These are phyloP conservation scores for Sugiyamaella pinicola DNA, from an alignment of 1,139 yeast species.

Conservation along the genomic window DNA sequence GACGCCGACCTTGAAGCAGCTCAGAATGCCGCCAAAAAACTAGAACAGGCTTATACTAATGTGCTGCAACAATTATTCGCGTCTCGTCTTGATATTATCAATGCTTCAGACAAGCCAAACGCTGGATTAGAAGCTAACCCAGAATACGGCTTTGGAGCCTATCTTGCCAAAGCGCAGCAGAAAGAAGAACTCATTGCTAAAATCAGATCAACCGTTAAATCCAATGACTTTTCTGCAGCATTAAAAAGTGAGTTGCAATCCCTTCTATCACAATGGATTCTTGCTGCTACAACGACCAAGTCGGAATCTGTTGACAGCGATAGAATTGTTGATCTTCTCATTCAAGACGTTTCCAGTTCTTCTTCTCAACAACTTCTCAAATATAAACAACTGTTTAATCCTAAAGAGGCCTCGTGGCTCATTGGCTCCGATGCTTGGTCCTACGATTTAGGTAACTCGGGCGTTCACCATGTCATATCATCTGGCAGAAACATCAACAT, in stretches of 20 bases:
- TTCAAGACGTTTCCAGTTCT: slow-evolving; percentile 41
- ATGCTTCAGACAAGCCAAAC: slow-evolving; percentile 52
- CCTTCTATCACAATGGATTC: slow-evolving; percentile 68
- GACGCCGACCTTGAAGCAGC: slow-evolving; percentile 40
- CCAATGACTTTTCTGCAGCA: slow-evolving; percentile 51
- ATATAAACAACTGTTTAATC: slow-evolving; percentile 49
- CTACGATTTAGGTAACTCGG: slow-evolving; percentile 87
- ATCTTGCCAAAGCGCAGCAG: slow-evolving; percentile 56
- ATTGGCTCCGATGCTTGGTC: slow-evolving; percentile 97
- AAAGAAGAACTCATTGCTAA: slow-evolving; percentile 48
- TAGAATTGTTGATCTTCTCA: slow-evolving; percentile 48
- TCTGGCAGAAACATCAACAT: slow-evolving; percentile 79
- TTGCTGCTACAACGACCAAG: slow-evolving; percentile 38
- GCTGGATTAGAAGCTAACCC: slow-evolving; percentile 55
- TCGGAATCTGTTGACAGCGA: slow-evolving; percentile 37
- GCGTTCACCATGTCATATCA: slow-evolving; percentile 81
- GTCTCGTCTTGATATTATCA: slow-evolving; percentile 56
- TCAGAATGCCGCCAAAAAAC: slow-evolving; percentile 50
- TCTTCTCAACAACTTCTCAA: slow-evolving; percentile 52
- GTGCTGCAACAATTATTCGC: slow-evolving; percentile 70
- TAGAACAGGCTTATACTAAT: slow-evolving; percentile 79
- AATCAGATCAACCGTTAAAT: slow-evolving; percentile 55
- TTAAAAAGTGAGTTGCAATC: slow-evolving; percentile 56
- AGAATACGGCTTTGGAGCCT: slow-evolving; percentile 86
- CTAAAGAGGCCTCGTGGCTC: slow-evolving; percentile 67